Conservation (phyloP, 2,329 filamentous ascomycete species). For the Aplosporella prunicola region DNA sequence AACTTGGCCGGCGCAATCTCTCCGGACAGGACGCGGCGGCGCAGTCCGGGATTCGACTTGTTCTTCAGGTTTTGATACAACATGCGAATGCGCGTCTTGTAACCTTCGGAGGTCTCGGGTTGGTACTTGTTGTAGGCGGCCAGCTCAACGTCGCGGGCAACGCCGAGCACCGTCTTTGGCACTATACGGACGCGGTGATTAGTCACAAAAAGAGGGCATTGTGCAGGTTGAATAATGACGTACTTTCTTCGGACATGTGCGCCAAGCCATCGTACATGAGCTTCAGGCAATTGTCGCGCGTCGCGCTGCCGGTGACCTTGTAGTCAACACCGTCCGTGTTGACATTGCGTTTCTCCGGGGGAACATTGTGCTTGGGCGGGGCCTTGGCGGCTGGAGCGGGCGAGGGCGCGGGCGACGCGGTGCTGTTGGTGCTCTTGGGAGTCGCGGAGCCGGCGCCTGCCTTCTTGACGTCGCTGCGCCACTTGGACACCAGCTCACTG, state of each 20-base stretch:
- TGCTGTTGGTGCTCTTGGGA: constrained; percentile 36
- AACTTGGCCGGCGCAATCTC: constrained; percentile 65
- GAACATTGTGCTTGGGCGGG: constrained; percentile 45
- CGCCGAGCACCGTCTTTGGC: constrained; percentile 56
- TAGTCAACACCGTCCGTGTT: constrained; percentile 72
- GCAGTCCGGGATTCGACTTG: constrained; percentile 72
- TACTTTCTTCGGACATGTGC: constrained; percentile 50
- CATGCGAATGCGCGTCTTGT: constrained; percentile 82
- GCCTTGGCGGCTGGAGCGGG: constrained; percentile 43
- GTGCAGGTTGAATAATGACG: constrained; percentile 18
- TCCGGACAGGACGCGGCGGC: constrained; percentile 63
- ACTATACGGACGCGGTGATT: constrained; percentile 23
- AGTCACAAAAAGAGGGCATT: background rate
- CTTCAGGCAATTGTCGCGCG: constrained; percentile 77
- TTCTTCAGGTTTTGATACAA: constrained; percentile 93
- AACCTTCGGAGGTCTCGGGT: constrained; percentile 57
- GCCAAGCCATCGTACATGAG: constrained; percentile 91
- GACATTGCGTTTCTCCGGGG: constrained; percentile 70
- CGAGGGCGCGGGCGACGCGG: constrained; percentile 35
- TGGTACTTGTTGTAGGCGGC: constrained; percentile 64
- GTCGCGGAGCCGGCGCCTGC: constrained; percentile 37
- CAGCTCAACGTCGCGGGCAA: constrained; percentile 63
- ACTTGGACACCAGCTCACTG: constrained; percentile 75
- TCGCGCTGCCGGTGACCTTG: constrained; percentile 61
- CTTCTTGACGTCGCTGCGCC: constrained; percentile 68